A percentile compares a stretch with the other conserved stretches of the same genome.
phyloP scores from a whole-genome alignment of 2,329 filamentous ascomycete species.

The Botrytis deweyae region DNA sequence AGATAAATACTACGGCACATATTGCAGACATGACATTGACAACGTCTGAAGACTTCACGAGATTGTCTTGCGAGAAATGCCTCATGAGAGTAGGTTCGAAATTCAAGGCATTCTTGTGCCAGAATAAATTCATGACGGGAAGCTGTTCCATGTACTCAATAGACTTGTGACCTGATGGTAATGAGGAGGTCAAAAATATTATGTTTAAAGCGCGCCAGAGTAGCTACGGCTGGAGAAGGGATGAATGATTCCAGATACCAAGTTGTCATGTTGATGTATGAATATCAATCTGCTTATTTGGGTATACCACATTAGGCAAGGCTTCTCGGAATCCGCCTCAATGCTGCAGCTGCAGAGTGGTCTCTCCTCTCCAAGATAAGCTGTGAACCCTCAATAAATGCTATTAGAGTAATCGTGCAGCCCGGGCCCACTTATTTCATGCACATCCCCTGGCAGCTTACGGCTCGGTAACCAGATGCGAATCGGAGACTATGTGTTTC shows the following conservation, averaged over 20 bases:
- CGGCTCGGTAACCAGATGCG: neutral
- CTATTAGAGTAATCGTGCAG: neutral
- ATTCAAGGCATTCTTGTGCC: neutral
- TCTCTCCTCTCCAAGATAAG: neutral
- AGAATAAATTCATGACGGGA: neutral
- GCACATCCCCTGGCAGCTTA: neutral
- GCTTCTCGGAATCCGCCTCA: neutral
- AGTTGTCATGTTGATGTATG: neutral
- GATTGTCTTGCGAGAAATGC: neutral
- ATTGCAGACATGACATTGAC: neutral
- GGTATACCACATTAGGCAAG: neutral
- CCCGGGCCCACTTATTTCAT: neutral
- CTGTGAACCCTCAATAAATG: neutral
- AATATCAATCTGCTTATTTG: neutral
- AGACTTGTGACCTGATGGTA: neutral
- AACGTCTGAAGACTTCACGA: neutral
- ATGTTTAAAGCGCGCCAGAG: neutral
- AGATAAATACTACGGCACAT: neutral
- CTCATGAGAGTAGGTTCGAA: neutral
- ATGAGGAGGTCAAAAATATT: neutral
- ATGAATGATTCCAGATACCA: neutral
- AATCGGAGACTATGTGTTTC: neutral
- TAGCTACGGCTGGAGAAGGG: neutral
- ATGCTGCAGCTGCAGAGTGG: neutral
- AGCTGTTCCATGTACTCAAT: neutral